These are phyloP conservation scores for Solanum chmielewskii DNA, from an alignment of 257 asterid species.

Conservation along the genomic window DNA sequence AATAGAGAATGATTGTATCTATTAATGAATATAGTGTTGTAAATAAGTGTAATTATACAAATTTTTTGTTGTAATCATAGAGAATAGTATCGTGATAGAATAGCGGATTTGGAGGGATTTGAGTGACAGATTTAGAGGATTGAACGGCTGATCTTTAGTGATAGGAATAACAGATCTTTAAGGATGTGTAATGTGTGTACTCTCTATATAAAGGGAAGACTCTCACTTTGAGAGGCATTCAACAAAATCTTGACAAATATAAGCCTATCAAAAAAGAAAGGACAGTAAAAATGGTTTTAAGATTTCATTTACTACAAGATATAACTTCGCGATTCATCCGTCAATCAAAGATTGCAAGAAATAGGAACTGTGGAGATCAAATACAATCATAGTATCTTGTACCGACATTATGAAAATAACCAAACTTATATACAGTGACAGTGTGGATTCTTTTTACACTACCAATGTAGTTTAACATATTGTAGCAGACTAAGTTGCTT, in stretches of 20 bases:
- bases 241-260: background rate
- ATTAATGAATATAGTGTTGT: too few species aligned
- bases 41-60: too few species aligned
- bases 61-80: too few species aligned
- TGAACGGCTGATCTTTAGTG: too few species aligned
- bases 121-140: too few species aligned
- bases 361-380: background rate
- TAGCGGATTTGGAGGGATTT: too few species aligned
- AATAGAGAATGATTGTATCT: too few species aligned
- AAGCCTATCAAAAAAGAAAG: background rate
- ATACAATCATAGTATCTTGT: background rate
- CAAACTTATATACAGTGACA: background rate
- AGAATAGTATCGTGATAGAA: too few species aligned
- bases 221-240: too few species aligned
- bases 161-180: too few species aligned
- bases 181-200: too few species aligned
- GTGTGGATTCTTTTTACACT: background rate
- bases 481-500: background rate
- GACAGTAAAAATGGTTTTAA: background rate
- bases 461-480: background rate
- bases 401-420: background rate
- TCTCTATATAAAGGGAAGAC: too few species aligned
- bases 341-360: background rate
- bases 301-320: background rate
- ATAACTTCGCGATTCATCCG: background rate